phyloP scores from a whole-genome alignment of 1,284 basidiomycete genomes.

The Vanrija sp. region DNA sequence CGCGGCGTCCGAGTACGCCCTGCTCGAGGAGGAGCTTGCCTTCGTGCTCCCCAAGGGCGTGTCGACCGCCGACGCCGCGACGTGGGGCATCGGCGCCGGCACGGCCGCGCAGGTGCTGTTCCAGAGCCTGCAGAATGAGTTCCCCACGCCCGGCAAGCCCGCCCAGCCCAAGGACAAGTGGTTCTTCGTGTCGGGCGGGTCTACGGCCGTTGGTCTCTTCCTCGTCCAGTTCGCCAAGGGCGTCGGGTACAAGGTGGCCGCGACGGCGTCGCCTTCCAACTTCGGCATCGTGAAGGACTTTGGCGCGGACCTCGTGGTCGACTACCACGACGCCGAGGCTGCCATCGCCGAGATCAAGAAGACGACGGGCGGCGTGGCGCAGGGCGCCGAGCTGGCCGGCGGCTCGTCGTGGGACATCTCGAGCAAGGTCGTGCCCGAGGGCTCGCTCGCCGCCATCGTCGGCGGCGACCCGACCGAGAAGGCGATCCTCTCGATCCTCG shows the following conservation, averaged over 20 bases:
- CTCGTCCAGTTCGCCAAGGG: constrained; percentile 51
- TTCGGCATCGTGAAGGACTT: constrained; percentile 48
- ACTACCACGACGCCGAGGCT: constrained; percentile 26
- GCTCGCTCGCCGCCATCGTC: background rate
- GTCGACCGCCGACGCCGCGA: constrained; percentile 46
- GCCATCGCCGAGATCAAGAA: constrained; percentile 23
- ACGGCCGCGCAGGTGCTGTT: constrained; percentile 35
- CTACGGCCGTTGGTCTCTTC: constrained; percentile 51
- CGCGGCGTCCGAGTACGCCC: too few species aligned
- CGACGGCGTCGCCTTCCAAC: constrained; percentile 50
- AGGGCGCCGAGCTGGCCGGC: constrained; percentile 11
- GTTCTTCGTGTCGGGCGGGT: constrained; percentile 51
- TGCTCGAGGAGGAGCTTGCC: too few species aligned
- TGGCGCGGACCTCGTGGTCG: constrained; percentile 51
- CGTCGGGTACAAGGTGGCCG: constrained; percentile 50
- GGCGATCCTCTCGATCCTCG: background rate
- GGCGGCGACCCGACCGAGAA: background rate
- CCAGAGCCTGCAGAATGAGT: background rate
- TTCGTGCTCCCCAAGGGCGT: too few species aligned
- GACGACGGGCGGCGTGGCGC: constrained; percentile 20
- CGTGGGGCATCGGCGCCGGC: constrained; percentile 45
- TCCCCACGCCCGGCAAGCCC: background rate
- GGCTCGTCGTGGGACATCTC: constrained; percentile 1
- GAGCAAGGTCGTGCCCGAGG: background rate
- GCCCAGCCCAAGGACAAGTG: constrained; percentile 9